Conservation (phyloP, 2,329 filamentous ascomycete species). For the Aspergillus texensis region DNA sequence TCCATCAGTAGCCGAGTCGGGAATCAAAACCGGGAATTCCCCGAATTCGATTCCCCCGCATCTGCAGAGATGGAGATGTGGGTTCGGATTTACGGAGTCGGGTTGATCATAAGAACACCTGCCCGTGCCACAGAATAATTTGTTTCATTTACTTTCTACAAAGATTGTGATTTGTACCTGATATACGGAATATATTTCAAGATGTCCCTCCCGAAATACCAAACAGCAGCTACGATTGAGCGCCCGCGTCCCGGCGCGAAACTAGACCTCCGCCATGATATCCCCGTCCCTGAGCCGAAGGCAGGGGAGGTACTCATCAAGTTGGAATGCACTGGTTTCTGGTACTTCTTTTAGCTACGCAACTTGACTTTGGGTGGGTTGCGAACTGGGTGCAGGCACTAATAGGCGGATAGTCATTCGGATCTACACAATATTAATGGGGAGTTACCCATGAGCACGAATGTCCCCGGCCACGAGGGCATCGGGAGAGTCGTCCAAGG, state of each 20-base stretch:
- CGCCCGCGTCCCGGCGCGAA: conserved; percentile 37
- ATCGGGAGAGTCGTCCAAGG: conserved; percentile 36
- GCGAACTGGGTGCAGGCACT: background rate
- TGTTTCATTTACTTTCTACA: no score
- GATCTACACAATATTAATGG: conserved; percentile 42
- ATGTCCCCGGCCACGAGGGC: conserved; percentile 45
- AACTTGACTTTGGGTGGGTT: background rate
- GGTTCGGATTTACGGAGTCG: background rate
- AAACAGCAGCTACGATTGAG: conserved; percentile 28
- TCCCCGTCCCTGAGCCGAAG: conserved; percentile 35
- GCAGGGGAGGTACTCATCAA: conserved; percentile 42
- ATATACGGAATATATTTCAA: background rate
- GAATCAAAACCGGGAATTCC: no score
- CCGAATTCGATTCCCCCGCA: background rate
- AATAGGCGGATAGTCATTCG: conserved; percentile 31
- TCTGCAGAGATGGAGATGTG: background rate
- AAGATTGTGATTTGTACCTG: no score
- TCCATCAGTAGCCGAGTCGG: no score
- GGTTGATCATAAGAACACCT: background rate
- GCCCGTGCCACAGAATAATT: no score
- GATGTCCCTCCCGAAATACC: background rate
- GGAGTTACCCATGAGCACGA: conserved; percentile 36
- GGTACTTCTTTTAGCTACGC: conserved; percentile 14
- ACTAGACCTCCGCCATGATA: conserved; percentile 38
- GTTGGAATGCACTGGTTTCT: conserved; percentile 45